Conservation (phyloP, 2,329 filamentous ascomycete genomes). For the Cephalotrichum gorgonifer region DNA sequence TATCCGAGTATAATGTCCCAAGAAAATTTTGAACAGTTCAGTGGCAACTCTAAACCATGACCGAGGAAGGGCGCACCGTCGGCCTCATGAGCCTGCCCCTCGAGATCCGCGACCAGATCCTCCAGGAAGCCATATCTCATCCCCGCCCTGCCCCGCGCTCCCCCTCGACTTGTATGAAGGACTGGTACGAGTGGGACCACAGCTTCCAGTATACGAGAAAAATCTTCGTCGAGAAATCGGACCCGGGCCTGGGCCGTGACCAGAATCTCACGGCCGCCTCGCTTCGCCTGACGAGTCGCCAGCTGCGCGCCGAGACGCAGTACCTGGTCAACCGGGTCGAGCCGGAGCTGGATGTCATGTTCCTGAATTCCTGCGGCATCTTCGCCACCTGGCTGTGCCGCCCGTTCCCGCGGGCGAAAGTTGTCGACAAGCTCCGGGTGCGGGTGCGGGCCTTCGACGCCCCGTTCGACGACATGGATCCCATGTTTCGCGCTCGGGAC, state of each 20-base stretch:
- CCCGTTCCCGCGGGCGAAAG: background rate
- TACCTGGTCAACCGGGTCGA: background rate
- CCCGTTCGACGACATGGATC: no score
- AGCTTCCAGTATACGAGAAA: no score
- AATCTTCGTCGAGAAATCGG: background rate
- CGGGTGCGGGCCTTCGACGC: no score
- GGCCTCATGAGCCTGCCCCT: background rate
- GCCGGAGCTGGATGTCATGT: background rate
- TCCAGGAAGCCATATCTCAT: background rate
- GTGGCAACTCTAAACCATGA: background rate
- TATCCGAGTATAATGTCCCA: no score
- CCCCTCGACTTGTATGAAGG: background rate
- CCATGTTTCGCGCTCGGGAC: no score
- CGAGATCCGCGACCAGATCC: background rate
- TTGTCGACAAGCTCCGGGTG: background rate
- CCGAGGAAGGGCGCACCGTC: no score
- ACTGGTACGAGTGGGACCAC: no score
- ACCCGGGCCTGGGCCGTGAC: background rate
- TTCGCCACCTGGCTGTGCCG: background rate
- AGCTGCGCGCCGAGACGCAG: background rate
- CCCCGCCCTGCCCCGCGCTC: background rate
- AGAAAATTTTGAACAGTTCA: no score
- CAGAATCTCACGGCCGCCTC: background rate
- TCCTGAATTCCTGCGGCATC: background rate
- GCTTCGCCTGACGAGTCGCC: background rate